Evolutionary conservation across 2,329 filamentous ascomycete species (phyloP), one percentile per base, ranked within the genome.

Genomic region (Botryotinia globosa): DNA sequence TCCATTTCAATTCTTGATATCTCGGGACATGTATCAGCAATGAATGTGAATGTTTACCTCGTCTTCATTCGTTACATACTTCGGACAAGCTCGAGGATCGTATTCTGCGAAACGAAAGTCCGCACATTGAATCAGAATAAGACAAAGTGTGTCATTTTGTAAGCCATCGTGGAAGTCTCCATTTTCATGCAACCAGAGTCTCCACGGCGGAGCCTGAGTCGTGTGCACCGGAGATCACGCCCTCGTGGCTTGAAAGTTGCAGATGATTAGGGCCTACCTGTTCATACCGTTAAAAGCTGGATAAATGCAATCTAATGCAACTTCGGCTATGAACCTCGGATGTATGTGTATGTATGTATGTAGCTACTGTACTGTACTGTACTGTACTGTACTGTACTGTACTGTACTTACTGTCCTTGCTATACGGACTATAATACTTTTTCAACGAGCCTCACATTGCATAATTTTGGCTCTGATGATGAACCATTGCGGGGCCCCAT

Each of bases 271-370:
- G 37, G 42, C 39, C 32, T 51, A 56, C 39, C 32, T 51, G 18
- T 32, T n/a, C n/a, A 6, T 16, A 37, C 32, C 32, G 48, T 42
- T 42, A 18, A 25, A 42, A 56, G 39, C 10, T 32, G 51, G 48
- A 39, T 56, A 66, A 66, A 54, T 54, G 48, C 65, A 68, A 56
- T 68, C 48, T 56, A 56, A 56, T 68, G 51, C 51, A 67, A 67
- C 34, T 29, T 66, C 64, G 64, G 32, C 25, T 66, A 29, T 37
- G 45, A 34, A 54, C 5, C 45, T 39, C 34, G 20, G 34, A 37
- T 66, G 64, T 54, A 65, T 22, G 10, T 39, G n/a, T n/a, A 39
- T 39, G 37, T 39, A 44, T 16, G 34, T 12, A 39, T 39, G 37
- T 39, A 44, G 10, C 10, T 39, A 39, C 37, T 16, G 34, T 37